Evolutionary conservation across 306 rosid species (phyloP).

Genomic region (Quercus suber): DNA sequence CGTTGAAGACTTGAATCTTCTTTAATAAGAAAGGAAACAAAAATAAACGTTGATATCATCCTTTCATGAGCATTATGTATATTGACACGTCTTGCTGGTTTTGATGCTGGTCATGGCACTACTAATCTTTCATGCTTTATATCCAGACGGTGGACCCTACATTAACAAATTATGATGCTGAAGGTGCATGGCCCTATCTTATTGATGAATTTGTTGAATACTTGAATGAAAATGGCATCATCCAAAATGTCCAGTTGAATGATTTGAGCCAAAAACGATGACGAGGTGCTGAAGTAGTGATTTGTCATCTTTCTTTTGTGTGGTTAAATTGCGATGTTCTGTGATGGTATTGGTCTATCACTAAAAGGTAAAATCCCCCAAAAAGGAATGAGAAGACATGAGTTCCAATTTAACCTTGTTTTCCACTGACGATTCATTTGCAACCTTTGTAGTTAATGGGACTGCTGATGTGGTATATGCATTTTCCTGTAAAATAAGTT

Average conservation of each 20-base stretch:
- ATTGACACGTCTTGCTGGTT: neutral
- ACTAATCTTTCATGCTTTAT: conserved; percentile 15
- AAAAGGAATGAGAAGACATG: too few relatives aligned
- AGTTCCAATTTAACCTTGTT: too few relatives aligned
- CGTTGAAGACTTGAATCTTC: neutral
- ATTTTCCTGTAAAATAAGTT: too few relatives aligned
- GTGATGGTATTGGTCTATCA: conserved; percentile 17
- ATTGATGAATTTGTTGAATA: conserved; percentile 94
- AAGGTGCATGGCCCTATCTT: conserved; percentile 99
- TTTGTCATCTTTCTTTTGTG: conserved; percentile 14
- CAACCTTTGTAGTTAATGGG: too few relatives aligned
- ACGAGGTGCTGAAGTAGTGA: conserved; percentile 16
- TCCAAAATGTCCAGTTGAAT: conserved; percentile 35
- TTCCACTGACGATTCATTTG: too few relatives aligned
- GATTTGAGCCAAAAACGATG: conserved; percentile 44
- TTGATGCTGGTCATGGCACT: neutral
- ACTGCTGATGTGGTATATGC: too few relatives aligned
- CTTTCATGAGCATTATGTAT: neutral
- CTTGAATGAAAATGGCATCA: conserved; percentile 72
- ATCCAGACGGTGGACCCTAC: conserved; percentile 65
- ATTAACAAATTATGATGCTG: conserved; percentile 81
- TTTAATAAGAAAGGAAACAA: neutral
- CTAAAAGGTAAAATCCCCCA: neutral
- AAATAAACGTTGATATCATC: neutral
- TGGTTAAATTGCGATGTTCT: conserved; percentile 10